Evolutionary conservation across 2,329 filamentous ascomycete species (phyloP).

Genomic region (Bipolaris oryzae): DNA sequence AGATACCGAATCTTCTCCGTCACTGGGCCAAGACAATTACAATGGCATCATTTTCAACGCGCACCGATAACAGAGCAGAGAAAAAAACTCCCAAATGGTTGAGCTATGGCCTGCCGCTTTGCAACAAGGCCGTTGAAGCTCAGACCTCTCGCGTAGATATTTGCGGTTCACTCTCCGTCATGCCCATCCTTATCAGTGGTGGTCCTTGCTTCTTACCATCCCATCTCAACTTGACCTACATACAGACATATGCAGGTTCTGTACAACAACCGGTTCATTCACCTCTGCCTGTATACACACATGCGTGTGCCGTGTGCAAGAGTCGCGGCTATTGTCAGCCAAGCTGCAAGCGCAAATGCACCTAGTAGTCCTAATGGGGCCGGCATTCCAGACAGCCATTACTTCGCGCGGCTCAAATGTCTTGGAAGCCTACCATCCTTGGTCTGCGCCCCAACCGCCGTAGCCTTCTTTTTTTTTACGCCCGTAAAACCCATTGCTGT

Average conservation of each 20-base stretch:
- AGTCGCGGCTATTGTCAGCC: background rate
- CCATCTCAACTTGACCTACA: background rate
- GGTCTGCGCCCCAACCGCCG: conserved; percentile 11
- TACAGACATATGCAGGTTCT: background rate
- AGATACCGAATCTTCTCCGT: background rate
- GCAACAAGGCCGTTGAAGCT: conserved; percentile 4
- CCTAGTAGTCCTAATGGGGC: background rate
- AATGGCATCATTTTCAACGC: background rate
- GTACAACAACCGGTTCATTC: background rate
- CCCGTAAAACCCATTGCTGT: background rate
- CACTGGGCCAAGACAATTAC: background rate
- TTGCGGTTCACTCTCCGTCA: background rate
- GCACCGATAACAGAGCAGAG: background rate
- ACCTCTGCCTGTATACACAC: background rate
- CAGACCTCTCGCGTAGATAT: conserved; percentile 16
- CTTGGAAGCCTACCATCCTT: conserved; percentile 1
- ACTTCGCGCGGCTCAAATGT: background rate
- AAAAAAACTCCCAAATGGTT: background rate
- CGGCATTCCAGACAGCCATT: background rate
- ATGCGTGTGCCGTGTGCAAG: background rate
- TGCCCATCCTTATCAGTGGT: conserved; percentile 9
- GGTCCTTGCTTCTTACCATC: background rate
- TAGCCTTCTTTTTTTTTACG: conserved; percentile 4
- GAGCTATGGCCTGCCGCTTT: conserved; percentile 5
- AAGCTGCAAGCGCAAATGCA: background rate